Evolutionary conservation across 2,329 filamentous ascomycete genomes (phyloP).

Genomic region (Monilinia polystroma): DNA sequence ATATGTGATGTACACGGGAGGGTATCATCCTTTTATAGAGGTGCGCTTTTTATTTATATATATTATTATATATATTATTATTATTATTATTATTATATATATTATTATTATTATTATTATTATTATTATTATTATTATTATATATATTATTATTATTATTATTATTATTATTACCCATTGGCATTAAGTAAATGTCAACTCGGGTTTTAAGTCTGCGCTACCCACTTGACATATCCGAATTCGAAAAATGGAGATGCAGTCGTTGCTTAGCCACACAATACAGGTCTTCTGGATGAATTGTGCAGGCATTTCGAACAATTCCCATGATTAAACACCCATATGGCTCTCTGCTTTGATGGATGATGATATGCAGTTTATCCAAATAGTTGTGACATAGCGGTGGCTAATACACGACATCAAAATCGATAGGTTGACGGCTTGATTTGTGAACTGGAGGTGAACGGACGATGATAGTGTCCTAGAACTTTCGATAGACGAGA

Average conservation of each 20-base stretch:
- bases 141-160: no score
- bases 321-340: background rate
- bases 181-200: conserved; percentile 1
- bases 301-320: background rate
- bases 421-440: conserved; percentile 3
- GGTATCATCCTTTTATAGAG: no score
- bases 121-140: no score
- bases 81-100: no score
- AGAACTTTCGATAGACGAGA: conserved; percentile 1
- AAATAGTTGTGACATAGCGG: conserved; percentile 6
- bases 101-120: no score
- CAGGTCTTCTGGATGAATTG: background rate
- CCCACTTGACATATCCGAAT: background rate
- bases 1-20: background rate
- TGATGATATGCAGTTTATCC: conserved; percentile 3
- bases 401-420: background rate
- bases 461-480: conserved; percentile 9
- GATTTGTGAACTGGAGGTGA: background rate
- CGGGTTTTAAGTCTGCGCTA: background rate
- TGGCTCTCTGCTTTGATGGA: conserved; percentile 1
- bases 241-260: background rate
- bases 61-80: no score
- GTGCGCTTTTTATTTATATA: no score
- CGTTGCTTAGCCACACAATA: conserved; percentile 14
- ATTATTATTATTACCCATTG: background rate